Evolutionary conservation across 1,284 basidiomycete genomes (phyloP), one percentile per base, ranked within the genome.

Genomic region (Rhodotorula sp.): DNA sequence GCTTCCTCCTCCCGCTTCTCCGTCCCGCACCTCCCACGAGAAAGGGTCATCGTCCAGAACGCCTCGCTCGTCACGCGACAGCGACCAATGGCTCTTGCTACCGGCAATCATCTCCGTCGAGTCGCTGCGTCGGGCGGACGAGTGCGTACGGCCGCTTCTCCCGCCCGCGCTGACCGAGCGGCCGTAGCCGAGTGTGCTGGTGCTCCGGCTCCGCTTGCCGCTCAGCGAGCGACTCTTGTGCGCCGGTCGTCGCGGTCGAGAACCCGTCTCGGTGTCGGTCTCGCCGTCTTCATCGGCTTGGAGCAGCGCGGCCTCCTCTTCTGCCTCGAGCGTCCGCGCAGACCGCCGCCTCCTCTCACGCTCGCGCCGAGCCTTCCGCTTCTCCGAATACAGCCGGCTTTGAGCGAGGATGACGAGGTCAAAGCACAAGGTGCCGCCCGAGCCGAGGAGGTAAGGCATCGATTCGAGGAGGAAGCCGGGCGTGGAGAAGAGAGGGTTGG

Each of bases 401-500:
- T 90, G 89, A 17, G 83, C 77, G 74, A 90, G 85, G 77, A 96
- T 95, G 6, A 90, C 90, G 59, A 95, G 82, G 79, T 96, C 93
- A 79, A 95, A 96, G 73, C 70, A 72, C 17, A 75, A 58, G 2
- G 74, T 75, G 0, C 74, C 74, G 10, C 74, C 74, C 5, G 59
- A 63, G 36, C 74, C 74, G 27, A 75, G 59, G 29, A 75, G 70
- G 62, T 75, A 75, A 6, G 74, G 74, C 17, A 52, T 51, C 22
- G 64, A 62, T 29, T 75, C 74, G 54, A 71, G 65, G 9, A 75
- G 57, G 72, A 67, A 75, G 22, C 67, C 61, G 9, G 63, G 32
- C 20, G 53, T 51, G 17, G 53, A 51, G 2, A 65, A 32, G 48
- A 54, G 51, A n/a, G 74, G 86, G 54, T 88, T 89, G 19, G 85